Evolutionary conservation across 2,329 filamentous ascomycete genomes (phyloP).

Genomic region (Aspergillus ochraceoroseus): DNA sequence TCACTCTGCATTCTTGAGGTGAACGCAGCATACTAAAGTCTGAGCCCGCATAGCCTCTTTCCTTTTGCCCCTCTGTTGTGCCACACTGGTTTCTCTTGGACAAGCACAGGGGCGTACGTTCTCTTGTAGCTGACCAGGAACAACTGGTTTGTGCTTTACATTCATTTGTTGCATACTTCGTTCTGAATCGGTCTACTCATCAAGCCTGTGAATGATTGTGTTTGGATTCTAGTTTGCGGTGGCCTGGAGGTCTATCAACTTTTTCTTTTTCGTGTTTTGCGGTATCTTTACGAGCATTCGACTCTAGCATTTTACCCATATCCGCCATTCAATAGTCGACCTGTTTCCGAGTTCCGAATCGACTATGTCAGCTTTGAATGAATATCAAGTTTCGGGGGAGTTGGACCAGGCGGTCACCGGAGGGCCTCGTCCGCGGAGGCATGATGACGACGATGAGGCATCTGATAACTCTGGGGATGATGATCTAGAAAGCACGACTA

Average conservation of each 20-base stretch:
- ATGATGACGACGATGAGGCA: constrained; percentile 85
- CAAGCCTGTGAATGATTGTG: constrained; percentile 7
- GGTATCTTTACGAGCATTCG: neutral
- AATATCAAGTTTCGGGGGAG: constrained; percentile 69
- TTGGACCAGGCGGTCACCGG: constrained; percentile 69
- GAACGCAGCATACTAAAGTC: constrained; percentile 14
- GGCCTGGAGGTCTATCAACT: constrained; percentile 4
- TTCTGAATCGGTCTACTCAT: neutral
- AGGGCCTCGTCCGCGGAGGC: constrained; percentile 59
- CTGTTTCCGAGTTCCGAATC: constrained; percentile 76
- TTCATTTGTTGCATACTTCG: constrained; percentile 21
- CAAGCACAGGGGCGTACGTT: constrained; percentile 15
- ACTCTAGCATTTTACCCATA: constrained; percentile 35
- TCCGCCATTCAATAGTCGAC: constrained; percentile 78
- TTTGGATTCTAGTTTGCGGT: constrained; percentile 9
- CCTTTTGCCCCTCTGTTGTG: constrained; percentile 32
- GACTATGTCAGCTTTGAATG: constrained; percentile 73
- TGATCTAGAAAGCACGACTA: constrained; percentile 69
- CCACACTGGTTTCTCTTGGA: constrained; percentile 23
- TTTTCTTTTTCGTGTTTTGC: constrained; percentile 1
- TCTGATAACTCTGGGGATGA: constrained; percentile 80
- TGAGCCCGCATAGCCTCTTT: constrained; percentile 20
- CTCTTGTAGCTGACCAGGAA: constrained; percentile 17
- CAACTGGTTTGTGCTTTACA: constrained; percentile 25
- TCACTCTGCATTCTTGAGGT: neutral